phyloP scores from a whole-genome alignment of 1,284 basidiomycete species.

The Sphagnurus paluster region DNA sequence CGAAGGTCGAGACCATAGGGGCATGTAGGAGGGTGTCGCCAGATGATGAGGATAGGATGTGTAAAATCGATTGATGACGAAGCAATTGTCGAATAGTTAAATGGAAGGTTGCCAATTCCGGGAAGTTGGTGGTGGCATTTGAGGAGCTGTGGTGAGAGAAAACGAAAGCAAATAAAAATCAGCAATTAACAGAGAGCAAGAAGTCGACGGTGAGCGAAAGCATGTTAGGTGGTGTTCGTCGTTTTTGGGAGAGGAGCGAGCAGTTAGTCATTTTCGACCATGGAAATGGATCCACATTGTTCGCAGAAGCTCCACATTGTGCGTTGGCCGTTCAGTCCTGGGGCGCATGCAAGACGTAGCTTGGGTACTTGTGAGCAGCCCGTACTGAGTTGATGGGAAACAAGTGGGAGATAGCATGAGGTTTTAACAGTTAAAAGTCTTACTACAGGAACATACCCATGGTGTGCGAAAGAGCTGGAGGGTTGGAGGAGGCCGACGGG shows the following conservation, averaged over 20 bases:
- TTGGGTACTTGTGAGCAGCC: constrained; percentile 79
- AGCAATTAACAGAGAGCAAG: constrained; percentile 17
- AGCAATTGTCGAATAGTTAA: constrained; percentile 3
- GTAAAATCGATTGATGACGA: constrained; percentile 10
- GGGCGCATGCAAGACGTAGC: constrained; percentile 64
- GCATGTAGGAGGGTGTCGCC: constrained; percentile 16
- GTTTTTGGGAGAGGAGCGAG: constrained; percentile 10
- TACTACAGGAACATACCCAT: constrained; percentile 73
- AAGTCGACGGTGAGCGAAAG: constrained; percentile 11
- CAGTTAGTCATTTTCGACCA: constrained; percentile 70
- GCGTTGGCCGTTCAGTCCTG: constrained; percentile 58
- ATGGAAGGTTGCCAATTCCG: constrained; percentile 4
- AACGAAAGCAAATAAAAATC: constrained; percentile 14
- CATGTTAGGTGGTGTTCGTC: not conserved
- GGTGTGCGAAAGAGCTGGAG: constrained; percentile 58
- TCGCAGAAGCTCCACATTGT: constrained; percentile 87
- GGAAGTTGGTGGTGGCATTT: not conserved
- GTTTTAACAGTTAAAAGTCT: constrained; percentile 12
- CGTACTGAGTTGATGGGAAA: constrained; percentile 37
- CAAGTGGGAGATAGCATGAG: constrained; percentile 3
- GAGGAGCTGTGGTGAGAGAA: too few species aligned
- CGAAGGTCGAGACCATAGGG: constrained; percentile 3
- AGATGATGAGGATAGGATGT: constrained; percentile 16
- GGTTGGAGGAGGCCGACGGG: constrained; percentile 69
- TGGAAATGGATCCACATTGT: constrained; percentile 83